Evolutionary conservation across 2,329 filamentous ascomycete genomes (phyloP), one percentile per base, ranked within the genome.

Genomic region (Sarocladium brachiariae): DNA sequence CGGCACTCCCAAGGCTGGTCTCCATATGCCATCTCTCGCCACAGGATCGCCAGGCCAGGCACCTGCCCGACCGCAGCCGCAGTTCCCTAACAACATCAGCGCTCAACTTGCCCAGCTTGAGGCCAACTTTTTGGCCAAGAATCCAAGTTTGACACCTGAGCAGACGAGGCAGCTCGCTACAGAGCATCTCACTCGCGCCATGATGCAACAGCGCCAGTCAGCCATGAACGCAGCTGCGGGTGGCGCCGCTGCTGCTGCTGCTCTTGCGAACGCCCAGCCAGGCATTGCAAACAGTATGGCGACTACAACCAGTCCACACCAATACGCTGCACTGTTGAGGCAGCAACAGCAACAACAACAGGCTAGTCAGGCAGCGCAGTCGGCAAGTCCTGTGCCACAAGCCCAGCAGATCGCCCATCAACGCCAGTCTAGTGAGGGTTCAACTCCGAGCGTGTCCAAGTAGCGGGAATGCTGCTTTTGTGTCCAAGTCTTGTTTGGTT

Each of bases 151-250:
- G 13, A 70, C 75, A 0, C 68, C 72, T 2, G 75, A 80, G 33
- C 69, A 73, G 52, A 66, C 73, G 4, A 71, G 76, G 8, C 68
- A 76, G 31, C 68, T 77, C 54, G 78, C 78, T 0, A 74, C 72
- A 14, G 72, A 77, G 51, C 70, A 77, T 45, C 63, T 78, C 14
- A 70, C 70, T 2, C 65, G 72, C 24, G 61, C 71, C 39, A 71
- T 80, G 60, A 63, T 76, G 57, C 70, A 68, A 52, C 76, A 69
- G 56, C 70, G 71, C 50, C 72, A 78, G 54, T 72, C 71, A 21
- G 76, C 76, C 2, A 79, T 81, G 74, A 77, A 73, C 56, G 73
- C 76, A 24, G 77, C 77, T 2, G 75, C 76, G 2, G 77, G 77
- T 9, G 72, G 65, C 13, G 66, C 69, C 14, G 49, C 35, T 24